Evolutionary conservation across 148 eudicot species (phyloP).

Genomic region (Persicaria maculosa): DNA sequence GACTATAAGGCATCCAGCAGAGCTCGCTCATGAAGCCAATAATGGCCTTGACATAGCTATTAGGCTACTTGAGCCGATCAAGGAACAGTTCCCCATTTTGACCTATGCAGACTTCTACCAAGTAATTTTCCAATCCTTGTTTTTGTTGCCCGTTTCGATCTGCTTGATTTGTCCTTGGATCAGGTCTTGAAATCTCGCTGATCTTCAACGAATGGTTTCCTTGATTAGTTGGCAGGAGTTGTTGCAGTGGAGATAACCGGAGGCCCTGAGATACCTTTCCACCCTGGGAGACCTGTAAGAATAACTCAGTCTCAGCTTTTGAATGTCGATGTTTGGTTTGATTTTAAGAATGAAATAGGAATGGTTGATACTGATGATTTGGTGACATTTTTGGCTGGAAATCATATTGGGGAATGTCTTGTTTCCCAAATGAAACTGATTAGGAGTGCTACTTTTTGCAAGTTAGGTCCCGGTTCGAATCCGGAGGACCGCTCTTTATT

Average conservation of each 20-base stretch:
- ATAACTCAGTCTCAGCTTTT: no score
- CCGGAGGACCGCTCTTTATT: no score
- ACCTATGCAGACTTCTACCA: constrained; percentile 50
- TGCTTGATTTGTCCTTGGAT: no score
- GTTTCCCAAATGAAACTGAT: no score
- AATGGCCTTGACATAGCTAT: constrained; percentile 51
- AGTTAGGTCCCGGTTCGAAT: no score
- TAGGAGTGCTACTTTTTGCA: no score
- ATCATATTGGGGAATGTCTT: no score
- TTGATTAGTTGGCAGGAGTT: constrained; percentile 52
- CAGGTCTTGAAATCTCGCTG: not conserved
- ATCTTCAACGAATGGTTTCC: not conserved
- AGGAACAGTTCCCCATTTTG: constrained; percentile 36
- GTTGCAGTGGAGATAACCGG: constrained; percentile 64
- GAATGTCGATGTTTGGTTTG: no score
- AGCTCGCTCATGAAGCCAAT: constrained; percentile 48
- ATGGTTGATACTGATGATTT: no score
- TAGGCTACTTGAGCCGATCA: constrained; percentile 48
- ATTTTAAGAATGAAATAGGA: no score
- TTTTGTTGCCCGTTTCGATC: not conserved
- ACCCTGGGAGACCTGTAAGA: constrained; percentile 60
- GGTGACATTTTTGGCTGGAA: no score
- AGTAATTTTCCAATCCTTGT: constrained; percentile 15
- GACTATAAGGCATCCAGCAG: constrained; percentile 32
- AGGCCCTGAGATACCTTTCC: constrained; percentile 69